These are phyloP conservation scores for Trichophyton simii DNA, from an alignment of 2,329 filamentous ascomycete species.

Conservation along the genomic window DNA sequence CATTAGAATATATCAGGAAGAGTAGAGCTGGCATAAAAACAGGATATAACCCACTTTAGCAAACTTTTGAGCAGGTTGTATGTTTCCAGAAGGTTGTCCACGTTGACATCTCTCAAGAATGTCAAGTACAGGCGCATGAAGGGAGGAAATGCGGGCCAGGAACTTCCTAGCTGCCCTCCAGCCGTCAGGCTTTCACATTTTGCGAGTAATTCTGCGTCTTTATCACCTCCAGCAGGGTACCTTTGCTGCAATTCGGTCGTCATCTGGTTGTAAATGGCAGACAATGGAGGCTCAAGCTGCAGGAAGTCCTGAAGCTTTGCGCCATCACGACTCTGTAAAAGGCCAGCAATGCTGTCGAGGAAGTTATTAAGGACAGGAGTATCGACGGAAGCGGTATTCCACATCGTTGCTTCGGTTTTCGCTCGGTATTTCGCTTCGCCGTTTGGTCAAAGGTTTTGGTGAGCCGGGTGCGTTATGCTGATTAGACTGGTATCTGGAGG, in stretches of 20 bases:
- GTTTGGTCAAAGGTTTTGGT: too few relatives aligned
- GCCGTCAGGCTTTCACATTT: slow-evolving; percentile 52
- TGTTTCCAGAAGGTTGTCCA: slow-evolving; percentile 59
- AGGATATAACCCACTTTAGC: slow-evolving; percentile 49
- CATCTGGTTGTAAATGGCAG: slow-evolving; percentile 55
- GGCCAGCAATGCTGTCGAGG: slow-evolving; percentile 49
- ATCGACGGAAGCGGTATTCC: slow-evolving; percentile 10
- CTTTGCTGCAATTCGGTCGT: slow-evolving; percentile 51
- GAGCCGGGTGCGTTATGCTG: too few relatives aligned
- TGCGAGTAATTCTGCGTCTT: slow-evolving; percentile 40
- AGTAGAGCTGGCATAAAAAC: background rate
- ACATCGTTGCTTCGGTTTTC: slow-evolving; percentile 6
- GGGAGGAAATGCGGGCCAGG: slow-evolving; percentile 64
- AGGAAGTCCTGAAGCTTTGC: slow-evolving; percentile 56
- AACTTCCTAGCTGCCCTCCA: slow-evolving; percentile 49
- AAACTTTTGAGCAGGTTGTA: slow-evolving; percentile 63
- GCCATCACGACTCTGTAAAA: slow-evolving; percentile 53
- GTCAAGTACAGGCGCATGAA: slow-evolving; percentile 72
- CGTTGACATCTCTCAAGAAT: slow-evolving; percentile 70
- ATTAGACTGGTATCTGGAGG: too few relatives aligned
- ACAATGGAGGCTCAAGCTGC: slow-evolving; percentile 59
- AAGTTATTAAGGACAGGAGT: slow-evolving; percentile 59
- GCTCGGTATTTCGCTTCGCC: background rate
- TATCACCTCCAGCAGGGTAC: slow-evolving; percentile 37
- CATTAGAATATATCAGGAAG: background rate